phyloP scores from a whole-genome alignment of 2,329 filamentous ascomycete species.

The Tothia fuscella region DNA sequence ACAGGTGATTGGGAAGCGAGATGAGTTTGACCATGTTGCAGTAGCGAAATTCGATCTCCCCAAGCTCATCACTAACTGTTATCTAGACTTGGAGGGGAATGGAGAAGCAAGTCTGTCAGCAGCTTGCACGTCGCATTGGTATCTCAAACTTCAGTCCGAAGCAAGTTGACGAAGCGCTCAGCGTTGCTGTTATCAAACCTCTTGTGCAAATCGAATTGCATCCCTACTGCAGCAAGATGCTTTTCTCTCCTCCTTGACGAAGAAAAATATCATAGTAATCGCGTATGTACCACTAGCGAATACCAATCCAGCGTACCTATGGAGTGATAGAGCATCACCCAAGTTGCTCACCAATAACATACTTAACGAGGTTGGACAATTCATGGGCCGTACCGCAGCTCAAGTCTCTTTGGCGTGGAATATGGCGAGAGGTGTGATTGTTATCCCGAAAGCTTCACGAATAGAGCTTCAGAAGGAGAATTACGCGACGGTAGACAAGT shows the following conservation, averaged over 20 bases:
- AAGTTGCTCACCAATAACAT: slow-evolving; percentile 41
- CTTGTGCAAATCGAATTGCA: slow-evolving; percentile 38
- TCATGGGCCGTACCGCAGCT: slow-evolving; percentile 37
- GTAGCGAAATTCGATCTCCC: slow-evolving; percentile 9
- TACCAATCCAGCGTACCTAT: slow-evolving; percentile 33
- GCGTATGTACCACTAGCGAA: slow-evolving; percentile 8
- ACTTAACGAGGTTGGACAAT: slow-evolving; percentile 38
- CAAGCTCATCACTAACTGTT: too few relatives aligned
- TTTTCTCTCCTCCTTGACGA: slow-evolving; percentile 35
- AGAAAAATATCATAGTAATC: slow-evolving; percentile 16
- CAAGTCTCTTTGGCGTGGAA: slow-evolving; percentile 46
- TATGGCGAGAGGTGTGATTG: slow-evolving; percentile 36
- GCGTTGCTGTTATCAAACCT: slow-evolving; percentile 5
- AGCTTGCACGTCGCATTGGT: slow-evolving; percentile 4
- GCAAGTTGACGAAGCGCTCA: slow-evolving; percentile 1
- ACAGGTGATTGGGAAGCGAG: not conserved
- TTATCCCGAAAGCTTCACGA: slow-evolving; percentile 42
- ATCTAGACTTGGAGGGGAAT: slow-evolving; percentile 6
- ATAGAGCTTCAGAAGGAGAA: slow-evolving; percentile 22
- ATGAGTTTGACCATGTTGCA: too few relatives aligned
- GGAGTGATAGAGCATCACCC: not conserved
- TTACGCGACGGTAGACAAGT: slow-evolving; percentile 34
- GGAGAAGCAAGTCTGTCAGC: slow-evolving; percentile 3
- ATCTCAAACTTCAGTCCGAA: slow-evolving; percentile 9
- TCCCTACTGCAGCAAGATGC: slow-evolving; percentile 39